Base-by-base conservation (phyloP, 1,284 basidiomycete genomes). In the Cryptococcus maquisensis region DNA sequence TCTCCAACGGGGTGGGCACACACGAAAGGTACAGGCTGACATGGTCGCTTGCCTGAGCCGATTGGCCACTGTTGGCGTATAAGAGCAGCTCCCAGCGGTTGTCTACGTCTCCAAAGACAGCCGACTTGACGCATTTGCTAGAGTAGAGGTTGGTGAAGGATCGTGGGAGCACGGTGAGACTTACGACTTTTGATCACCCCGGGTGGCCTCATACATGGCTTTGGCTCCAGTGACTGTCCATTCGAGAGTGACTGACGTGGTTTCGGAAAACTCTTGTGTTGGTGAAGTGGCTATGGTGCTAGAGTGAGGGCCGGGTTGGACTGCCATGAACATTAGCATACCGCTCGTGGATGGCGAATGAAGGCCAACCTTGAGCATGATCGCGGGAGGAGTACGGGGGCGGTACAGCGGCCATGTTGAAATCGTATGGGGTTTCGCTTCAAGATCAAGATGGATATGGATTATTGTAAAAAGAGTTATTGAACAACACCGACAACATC, bases 11-110 rank as follows among this genome's bases (percentile, higher is more conserved):
- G 0, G 87, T 89, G 7, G 88, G 88, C 60, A 89, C 86, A 61
- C 87, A 89, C 7, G 86, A 86, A 28, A 91, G 79, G 69, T 89
- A 90, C 49, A 91, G 67, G 67, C 86, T 88, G 26, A 88, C 80
- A 63, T 81, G 84, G 61, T 81, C 73, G n/a, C 71, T 68, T n/a
- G 57, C 49, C 47, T 59, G 57, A 21, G 65, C 69, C 52, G 77
- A 76, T 24, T 80, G 81, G 0, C 87, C 88, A 42, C 86, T 85
- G 70, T 90, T 90, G 7, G 88, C 81, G 69, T 90, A 90, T 73
- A 89, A 89, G 45, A 91, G 70, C 43, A 89, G 83, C 82, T 89
- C 65, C 55, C 65, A 77, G 6, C 74, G 60, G 49, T 73, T 72
- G 51, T 77, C 75, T 2, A 69, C 62, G 57, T 77, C 75, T 9